These are phyloP conservation scores for Pseudogymnoascus sp. DNA, from an alignment of 2,329 filamentous ascomycete genomes.

Conservation along the genomic window DNA sequence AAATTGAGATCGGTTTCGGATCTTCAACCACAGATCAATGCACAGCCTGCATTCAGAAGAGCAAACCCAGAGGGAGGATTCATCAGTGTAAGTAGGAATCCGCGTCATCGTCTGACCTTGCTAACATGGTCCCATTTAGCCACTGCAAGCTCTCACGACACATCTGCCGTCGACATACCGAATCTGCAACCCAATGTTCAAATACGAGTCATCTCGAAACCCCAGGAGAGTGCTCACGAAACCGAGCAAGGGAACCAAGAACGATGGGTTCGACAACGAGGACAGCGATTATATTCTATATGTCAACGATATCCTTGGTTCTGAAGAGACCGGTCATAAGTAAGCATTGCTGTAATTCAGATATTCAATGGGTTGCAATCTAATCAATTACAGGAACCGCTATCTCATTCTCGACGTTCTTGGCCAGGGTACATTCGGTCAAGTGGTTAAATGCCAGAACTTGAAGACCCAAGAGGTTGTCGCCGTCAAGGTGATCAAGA, in stretches of 20 bases:
- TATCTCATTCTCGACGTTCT: slow-evolving; percentile 96
- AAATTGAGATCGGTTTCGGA: slow-evolving; percentile 67
- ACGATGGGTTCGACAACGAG: slow-evolving; percentile 97
- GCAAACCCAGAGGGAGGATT: slow-evolving; percentile 96
- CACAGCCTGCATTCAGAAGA: slow-evolving; percentile 82
- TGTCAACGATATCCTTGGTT: slow-evolving; percentile 96
- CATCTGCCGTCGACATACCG: slow-evolving; percentile 93
- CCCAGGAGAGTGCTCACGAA: slow-evolving; percentile 93
- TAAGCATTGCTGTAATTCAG: slow-evolving; percentile 36
- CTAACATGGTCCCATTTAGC: slow-evolving; percentile 44
- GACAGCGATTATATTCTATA: slow-evolving; percentile 99
- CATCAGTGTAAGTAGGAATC: slow-evolving; percentile 66
- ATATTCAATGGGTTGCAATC: slow-evolving; percentile 15
- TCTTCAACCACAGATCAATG: slow-evolving; percentile 72
- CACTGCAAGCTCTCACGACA: slow-evolving; percentile 87
- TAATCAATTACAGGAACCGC: slow-evolving; percentile 58
- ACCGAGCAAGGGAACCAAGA: slow-evolving; percentile 96
- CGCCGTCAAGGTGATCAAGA: slow-evolving; percentile 98
- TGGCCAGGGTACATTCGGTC: slow-evolving; percentile 94
- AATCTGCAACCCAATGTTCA: slow-evolving; percentile 96
- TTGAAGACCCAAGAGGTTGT: slow-evolving; percentile 97
- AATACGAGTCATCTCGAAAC: slow-evolving; percentile 97
- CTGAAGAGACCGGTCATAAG: slow-evolving; percentile 97
- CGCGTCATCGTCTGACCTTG: slow-evolving; percentile 11
- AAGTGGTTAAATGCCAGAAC: slow-evolving; percentile 98